Conservation (phyloP, 148 eudicot species). For the Hydrangea macrophylla region DNA sequence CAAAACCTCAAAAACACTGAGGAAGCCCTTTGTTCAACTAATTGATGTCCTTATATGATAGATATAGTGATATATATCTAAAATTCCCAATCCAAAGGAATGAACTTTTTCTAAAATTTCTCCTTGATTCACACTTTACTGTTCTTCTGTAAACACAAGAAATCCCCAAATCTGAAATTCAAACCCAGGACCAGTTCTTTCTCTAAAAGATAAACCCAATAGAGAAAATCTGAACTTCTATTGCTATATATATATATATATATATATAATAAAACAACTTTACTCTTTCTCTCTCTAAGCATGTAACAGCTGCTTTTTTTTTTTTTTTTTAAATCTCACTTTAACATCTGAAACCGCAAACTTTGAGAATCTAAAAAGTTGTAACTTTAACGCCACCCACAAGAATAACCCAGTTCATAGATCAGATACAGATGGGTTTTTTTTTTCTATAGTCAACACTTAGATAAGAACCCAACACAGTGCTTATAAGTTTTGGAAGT, state of each 20-base stretch:
- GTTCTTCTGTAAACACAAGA: not conserved
- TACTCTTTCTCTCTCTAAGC: not conserved
- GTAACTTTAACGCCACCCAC: not conserved
- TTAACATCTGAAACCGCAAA: not conserved
- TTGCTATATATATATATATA: not conserved
- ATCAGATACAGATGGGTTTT: not conserved
- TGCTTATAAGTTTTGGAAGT: not conserved
- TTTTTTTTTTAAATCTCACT: not conserved
- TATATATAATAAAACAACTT: not conserved
- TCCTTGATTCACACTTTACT: not conserved
- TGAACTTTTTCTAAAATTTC: not conserved
- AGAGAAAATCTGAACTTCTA: not conserved
- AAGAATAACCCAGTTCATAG: conserved; percentile 12
- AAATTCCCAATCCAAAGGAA: conserved; percentile 5
- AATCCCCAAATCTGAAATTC: not conserved
- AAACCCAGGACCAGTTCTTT: conserved; percentile 4
- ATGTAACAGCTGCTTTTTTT: not conserved
- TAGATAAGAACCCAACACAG: not conserved
- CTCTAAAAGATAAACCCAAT: not conserved
- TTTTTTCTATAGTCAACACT: not conserved
- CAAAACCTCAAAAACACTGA: not conserved
- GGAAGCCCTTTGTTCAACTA: not conserved
- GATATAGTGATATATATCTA: not conserved
- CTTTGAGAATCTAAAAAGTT: not conserved
- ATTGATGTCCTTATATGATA: not conserved